Evolutionary conservation across 1,284 basidiomycete genomes (phyloP).

Genomic region (Coriolopsis trogii): DNA sequence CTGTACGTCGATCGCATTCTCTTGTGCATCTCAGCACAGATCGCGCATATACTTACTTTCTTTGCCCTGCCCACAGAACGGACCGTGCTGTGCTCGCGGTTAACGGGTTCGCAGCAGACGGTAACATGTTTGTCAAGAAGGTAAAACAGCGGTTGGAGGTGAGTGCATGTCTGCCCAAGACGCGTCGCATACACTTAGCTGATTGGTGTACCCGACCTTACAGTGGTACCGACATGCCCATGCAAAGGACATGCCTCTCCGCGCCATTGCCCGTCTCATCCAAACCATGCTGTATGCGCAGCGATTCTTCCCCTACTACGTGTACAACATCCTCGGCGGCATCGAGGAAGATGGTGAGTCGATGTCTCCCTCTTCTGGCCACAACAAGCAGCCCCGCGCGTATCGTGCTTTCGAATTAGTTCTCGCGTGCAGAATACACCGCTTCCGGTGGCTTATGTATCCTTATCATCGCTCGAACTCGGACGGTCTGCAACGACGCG

Average conservation of each 20-base stretch:
- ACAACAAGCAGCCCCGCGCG: conserved; percentile 1
- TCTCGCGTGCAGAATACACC: not conserved
- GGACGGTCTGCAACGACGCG: not conserved
- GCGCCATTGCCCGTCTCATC: conserved; percentile 90
- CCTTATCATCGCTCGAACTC: not conserved
- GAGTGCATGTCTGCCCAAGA: conserved; percentile 23
- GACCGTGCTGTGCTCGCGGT: conserved; percentile 91
- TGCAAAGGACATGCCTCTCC: conserved; percentile 90
- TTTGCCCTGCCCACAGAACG: conserved; percentile 58
- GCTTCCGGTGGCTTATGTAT: not conserved
- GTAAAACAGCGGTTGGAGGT: conserved; percentile 94
- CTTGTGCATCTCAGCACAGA: not conserved
- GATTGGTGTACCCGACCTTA: not conserved
- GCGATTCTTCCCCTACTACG: conserved; percentile 96
- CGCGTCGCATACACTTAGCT: conserved; percentile 4
- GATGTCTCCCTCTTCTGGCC: not conserved
- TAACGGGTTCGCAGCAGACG: conserved; percentile 94
- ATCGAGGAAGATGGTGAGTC: conserved; percentile 91
- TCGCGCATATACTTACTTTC: conserved; percentile 3
- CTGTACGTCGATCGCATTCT: conserved; percentile 53
- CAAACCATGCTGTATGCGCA: conserved; percentile 95
- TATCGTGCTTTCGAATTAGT: not conserved
- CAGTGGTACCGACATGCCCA: conserved; percentile 97
- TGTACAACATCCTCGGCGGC: conserved; percentile 93
- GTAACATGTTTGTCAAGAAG: conserved; percentile 94